phyloP scores from a whole-genome alignment of 768 basidiomycete genomes.

The Phanerochaete carnosa region DNA sequence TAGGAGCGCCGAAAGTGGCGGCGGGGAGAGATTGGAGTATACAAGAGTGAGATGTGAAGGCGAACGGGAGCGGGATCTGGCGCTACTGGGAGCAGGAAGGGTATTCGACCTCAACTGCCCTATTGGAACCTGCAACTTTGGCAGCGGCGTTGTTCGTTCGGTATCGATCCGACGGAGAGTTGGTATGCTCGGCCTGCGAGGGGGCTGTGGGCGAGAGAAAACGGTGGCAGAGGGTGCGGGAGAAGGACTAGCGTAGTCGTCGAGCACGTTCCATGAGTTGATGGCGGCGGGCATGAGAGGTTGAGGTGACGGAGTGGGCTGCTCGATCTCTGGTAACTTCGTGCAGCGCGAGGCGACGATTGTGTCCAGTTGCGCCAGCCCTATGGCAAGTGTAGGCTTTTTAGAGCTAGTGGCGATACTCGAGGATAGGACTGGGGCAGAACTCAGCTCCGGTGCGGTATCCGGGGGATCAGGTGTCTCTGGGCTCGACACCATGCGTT shows the following conservation, averaged over 20 bases:
- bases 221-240: slow-evolving; percentile 63
- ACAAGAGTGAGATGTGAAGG: slow-evolving; percentile 60
- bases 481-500: slow-evolving; percentile 43
- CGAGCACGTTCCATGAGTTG: slow-evolving; percentile 35
- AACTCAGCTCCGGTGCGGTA: not conserved
- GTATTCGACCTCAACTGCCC: slow-evolving; percentile 58
- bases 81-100: slow-evolving; percentile 40
- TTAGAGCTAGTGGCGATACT: slow-evolving; percentile 15
- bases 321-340: slow-evolving; percentile 57
- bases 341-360: slow-evolving; percentile 46
- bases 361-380: slow-evolving; percentile 71
- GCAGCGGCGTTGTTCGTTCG: slow-evolving; percentile 47
- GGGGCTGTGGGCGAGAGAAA: slow-evolving; percentile 50
- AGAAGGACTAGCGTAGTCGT: slow-evolving; percentile 47
- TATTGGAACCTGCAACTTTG: slow-evolving; percentile 61
- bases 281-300: slow-evolving; percentile 54
- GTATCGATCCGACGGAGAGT: slow-evolving; percentile 63
- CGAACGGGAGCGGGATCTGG: slow-evolving; percentile 36
- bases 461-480: slow-evolving; percentile 13
- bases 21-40: slow-evolving; percentile 58
- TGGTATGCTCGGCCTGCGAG: slow-evolving; percentile 59
- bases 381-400: slow-evolving; percentile 32
- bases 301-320: slow-evolving; percentile 43
- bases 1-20: slow-evolving; percentile 45
- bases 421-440: not conserved